Evolutionary conservation across 768 basidiomycete species (phyloP).

Genomic region (Leucocoprinus leucothites): DNA sequence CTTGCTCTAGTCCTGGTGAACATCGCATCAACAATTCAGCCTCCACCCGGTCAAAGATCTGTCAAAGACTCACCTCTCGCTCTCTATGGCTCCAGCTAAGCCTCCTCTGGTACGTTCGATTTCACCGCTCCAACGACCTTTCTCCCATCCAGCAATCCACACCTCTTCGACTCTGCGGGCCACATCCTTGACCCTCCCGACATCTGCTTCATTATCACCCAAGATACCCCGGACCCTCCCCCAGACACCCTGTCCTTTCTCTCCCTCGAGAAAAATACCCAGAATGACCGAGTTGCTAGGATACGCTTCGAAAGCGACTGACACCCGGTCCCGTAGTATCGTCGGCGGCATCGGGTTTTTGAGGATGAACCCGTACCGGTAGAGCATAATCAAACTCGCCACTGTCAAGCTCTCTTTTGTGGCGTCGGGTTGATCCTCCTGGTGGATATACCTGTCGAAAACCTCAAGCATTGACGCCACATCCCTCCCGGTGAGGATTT

Average conservation of each 20-base stretch:
- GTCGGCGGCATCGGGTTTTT: slow-evolving; percentile 56
- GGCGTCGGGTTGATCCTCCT: slow-evolving; percentile 20
- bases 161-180: slow-evolving; percentile 62
- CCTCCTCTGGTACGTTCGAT: slow-evolving; percentile 67
- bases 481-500: slow-evolving; percentile 49
- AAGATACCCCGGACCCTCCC: slow-evolving; percentile 60
- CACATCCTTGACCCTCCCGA: slow-evolving; percentile 48
- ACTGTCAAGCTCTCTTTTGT: slow-evolving; percentile 56
- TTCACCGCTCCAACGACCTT: slow-evolving; percentile 66
- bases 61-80: slow-evolving; percentile 53
- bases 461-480: slow-evolving; percentile 35
- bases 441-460: slow-evolving; percentile 33
- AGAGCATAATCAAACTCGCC: slow-evolving; percentile 55
- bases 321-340: slow-evolving; percentile 54
- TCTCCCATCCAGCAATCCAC: slow-evolving; percentile 81
- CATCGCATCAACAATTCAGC: slow-evolving; percentile 7
- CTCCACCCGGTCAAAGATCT: background rate
- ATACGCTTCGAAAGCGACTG: slow-evolving; percentile 52
- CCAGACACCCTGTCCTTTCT: slow-evolving; percentile 79
- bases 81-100: slow-evolving; percentile 58
- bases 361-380: slow-evolving; percentile 52
- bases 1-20: slow-evolving; percentile 59
- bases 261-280: slow-evolving; percentile 71
- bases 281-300: slow-evolving; percentile 71
- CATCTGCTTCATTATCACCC: slow-evolving; percentile 38